Evolutionary conservation across 78 protist species (phyloP).

Genomic region (Dictyostelium citrinum): DNA sequence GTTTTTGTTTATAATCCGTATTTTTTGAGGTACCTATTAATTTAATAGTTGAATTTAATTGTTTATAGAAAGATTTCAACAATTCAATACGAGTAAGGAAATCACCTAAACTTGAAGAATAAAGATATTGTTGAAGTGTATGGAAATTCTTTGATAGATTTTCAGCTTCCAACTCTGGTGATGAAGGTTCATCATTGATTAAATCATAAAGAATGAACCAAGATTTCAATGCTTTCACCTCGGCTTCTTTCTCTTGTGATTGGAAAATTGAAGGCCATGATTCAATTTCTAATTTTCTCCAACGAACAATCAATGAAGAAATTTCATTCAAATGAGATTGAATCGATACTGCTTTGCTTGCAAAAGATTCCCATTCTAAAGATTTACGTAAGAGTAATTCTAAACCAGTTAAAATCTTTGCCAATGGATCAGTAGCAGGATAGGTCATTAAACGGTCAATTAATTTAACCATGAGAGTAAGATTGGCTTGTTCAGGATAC

Average conservation of each 20-base stretch:
- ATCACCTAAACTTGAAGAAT: slow-evolving; percentile 77
- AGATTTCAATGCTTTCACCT: slow-evolving; percentile 33
- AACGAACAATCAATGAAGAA: slow-evolving; percentile 74
- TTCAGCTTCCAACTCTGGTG: neutral
- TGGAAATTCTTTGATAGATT: slow-evolving; percentile 20
- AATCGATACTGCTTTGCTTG: slow-evolving; percentile 44
- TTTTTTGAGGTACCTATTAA: neutral
- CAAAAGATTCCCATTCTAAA: slow-evolving; percentile 86
- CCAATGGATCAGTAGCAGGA: slow-evolving; percentile 75
- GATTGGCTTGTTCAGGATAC: slow-evolving; percentile 68
- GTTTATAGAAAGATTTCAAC: slow-evolving; percentile 55
- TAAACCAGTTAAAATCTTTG: slow-evolving; percentile 83
- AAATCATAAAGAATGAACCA: slow-evolving; percentile 70
- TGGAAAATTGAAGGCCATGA: slow-evolving; percentile 86
- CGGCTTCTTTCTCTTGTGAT: slow-evolving; percentile 52
- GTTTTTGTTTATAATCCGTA: neutral
- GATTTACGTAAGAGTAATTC: slow-evolving; percentile 82
- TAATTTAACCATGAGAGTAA: slow-evolving; percentile 18
- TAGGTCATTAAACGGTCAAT: slow-evolving; percentile 51
- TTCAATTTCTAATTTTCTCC: slow-evolving; percentile 88
- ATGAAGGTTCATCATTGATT: slow-evolving; percentile 52
- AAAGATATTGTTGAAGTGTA: slow-evolving; percentile 53
- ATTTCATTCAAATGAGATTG: slow-evolving; percentile 30
- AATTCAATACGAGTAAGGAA: slow-evolving; percentile 65
- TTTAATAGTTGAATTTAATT: neutral